Evolutionary conservation across 2,329 filamentous ascomycete species (phyloP), one percentile per base, ranked within the genome.

Genomic region (Fusarium sp.): DNA sequence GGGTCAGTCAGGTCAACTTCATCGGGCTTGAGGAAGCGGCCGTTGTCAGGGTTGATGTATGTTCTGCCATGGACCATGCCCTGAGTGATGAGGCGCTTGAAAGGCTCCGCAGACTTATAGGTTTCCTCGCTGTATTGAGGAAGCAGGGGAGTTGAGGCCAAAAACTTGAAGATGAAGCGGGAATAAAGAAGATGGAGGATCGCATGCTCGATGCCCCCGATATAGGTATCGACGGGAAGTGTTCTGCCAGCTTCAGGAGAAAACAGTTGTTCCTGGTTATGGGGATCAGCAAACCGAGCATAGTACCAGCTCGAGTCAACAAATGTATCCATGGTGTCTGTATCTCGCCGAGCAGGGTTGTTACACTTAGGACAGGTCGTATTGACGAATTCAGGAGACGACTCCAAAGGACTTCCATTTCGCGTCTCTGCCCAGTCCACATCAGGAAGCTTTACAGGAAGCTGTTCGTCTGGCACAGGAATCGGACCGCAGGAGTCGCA

Each of bases 231-330:
- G 2, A 98, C 94, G 0, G 94, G 94, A 50, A 96, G 87, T 22
- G 85, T 78, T 70, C 87, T 85, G 18, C 89, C 89, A 17, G 86
- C 86, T 24, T 86, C 83, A n/a, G 90, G 83, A 2, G 89, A 90
- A 72, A 97, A 91, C 0, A 90, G 90, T 20, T 84, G 80, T 5
- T 87, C 78, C 20, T 85, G 74, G 74, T 96, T 95, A 24, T 90
- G 85, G 2, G 93, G 85, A 77, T 97, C 94, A 34, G 91, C 83
- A 77, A 94, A 97, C 18, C 94, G 89, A 83, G 95, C 90, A 78
- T 92, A 97, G 82, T 98, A 98, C 95, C 95, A 98, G 61, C 94
- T 97, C 4, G 94, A 97, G 83, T 97, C 95, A 69, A 98, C 95
- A 83, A 98, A 98, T 0, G 95, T 98, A 81, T 98, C 95, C 95